Evolutionary conservation across 805 yeast species (phyloP), one percentile per base, ranked within the genome.

Genomic region (Hanseniaspora occidentalis): DNA sequence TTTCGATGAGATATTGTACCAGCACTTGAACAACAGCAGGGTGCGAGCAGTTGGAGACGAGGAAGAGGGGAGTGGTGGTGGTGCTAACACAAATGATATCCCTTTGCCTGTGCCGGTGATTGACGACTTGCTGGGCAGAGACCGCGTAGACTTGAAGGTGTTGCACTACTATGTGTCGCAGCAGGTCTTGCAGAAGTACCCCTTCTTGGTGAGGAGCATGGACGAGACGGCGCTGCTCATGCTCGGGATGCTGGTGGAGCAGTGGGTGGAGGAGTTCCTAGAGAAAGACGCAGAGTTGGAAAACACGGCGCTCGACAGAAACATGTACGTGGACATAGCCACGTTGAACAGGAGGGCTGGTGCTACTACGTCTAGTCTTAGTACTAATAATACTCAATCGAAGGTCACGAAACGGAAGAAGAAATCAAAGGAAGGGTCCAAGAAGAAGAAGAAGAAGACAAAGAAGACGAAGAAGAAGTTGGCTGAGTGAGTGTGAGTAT

Each of bases 161-260:
- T 31, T 64, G 19, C 67, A 64, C 42, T 64, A 64, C 46, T 64
- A 58, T 43, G 51, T 56, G 0, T 52, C 61, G 0, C 61, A 58
- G 40, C 37, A 55, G 31, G 49, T 55, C 35, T 39, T 57, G 8
- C 51, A 47, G 35, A 48, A 48, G 37, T 58, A 57, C 33, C 62
- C 63, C 1, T 53, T 52, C 16, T 43, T 53, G 29, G 35, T 43
- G 2, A 43, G 50, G 7, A 29, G 48, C 11, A 55, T 64, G 39
- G 69, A 65, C 40, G 69, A 64, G 35, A 53, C 63, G 6, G 56
- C 64, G 14, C 42, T 65, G 42, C 44, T 65, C 16, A 51, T 62
- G 0, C n/a, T 63, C 22, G 66, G 68, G 0, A 45, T 57, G 19
- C 37, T 65, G 8, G 49, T 65, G 16, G 69, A 64, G 26, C 47